A percentile compares a stretch with the other conserved stretches of the same genome.
Evolutionary conservation across 768 basidiomycete species (phyloP).

Genomic region (Termitomyces sp.): DNA sequence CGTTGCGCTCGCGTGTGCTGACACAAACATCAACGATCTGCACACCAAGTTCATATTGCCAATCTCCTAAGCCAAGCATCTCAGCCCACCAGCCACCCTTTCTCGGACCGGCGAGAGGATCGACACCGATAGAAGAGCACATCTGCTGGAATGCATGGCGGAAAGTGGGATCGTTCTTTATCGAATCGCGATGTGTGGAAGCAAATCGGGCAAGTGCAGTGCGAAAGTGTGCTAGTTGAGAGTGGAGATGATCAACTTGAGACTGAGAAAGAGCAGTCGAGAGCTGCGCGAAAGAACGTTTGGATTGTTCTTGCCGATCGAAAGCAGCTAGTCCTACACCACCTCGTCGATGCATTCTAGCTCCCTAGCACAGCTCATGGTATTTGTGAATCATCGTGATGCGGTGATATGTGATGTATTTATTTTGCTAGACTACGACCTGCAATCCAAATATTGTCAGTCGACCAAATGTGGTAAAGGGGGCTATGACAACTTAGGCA

Average conservation of each 20-base stretch:
- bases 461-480: too few relatives aligned
- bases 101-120: conserved; percentile 84
- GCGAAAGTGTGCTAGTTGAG: conserved; percentile 83
- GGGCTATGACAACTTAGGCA: too few relatives aligned
- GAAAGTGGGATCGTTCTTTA: conserved; percentile 80
- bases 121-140: conserved; percentile 93
- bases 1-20: conserved; percentile 83
- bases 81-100: conserved; percentile 93
- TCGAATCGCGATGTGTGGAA: conserved; percentile 75
- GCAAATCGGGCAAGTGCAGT: conserved; percentile 78
- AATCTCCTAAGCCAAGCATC: conserved; percentile 83
- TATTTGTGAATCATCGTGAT: not conserved
- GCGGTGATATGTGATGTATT: not conserved
- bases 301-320: conserved; percentile 78
- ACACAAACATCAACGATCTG: conserved; percentile 93
- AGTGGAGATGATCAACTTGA: conserved; percentile 74
- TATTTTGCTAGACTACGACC: not conserved
- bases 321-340: conserved; percentile 89
- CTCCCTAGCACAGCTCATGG: not conserved
- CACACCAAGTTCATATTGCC: conserved; percentile 93
- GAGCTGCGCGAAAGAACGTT: conserved; percentile 76
- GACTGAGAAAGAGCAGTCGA: conserved; percentile 71
- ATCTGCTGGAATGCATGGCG: conserved; percentile 92
- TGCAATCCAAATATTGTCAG: not conserved
- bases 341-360: conserved; percentile 61